Evolutionary conservation across 306 rosid genomes (phyloP).

Genomic region (Oemleria cerasiformis): DNA sequence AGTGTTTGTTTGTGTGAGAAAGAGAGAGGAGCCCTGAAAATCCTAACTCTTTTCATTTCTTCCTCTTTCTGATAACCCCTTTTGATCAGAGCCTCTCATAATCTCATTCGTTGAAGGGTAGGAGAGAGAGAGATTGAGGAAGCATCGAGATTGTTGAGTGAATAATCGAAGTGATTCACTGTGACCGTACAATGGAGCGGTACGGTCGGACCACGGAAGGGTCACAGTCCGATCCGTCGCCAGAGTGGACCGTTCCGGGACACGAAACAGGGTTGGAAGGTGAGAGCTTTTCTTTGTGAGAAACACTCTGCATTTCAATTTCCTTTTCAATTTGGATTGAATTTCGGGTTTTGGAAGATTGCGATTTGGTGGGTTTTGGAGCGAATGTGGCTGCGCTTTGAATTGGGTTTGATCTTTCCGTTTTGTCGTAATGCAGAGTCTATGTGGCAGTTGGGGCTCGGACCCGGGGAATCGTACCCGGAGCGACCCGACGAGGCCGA

Average conservation of each 20-base stretch:
- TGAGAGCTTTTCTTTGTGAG: conserved; percentile 13
- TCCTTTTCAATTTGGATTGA: conserved; percentile 7
- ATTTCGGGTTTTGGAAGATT: conserved; percentile 20
- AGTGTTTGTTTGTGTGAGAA: conserved; percentile 18
- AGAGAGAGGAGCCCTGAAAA: conserved; percentile 35
- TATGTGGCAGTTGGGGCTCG: conserved; percentile 55
- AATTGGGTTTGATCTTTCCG: conserved; percentile 41
- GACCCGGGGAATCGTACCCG: conserved; percentile 80
- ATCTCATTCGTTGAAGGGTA: conserved; percentile 11
- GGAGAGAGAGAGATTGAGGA: conserved; percentile 6
- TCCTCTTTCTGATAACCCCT: conserved; percentile 23
- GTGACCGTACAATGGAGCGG: conserved; percentile 85
- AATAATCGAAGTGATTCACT: conserved; percentile 22
- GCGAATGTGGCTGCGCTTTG: conserved; percentile 35
- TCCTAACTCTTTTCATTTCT: conserved; percentile 35
- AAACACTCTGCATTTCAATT: conserved; percentile 40
- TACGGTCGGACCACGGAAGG: conserved; percentile 69
- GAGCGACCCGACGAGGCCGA: conserved; percentile 82
- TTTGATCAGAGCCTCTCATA: conserved; percentile 64
- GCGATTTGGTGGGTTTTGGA: conserved; percentile 35
- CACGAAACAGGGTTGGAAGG: conserved; percentile 62
- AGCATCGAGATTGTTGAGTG: conserved; percentile 14
- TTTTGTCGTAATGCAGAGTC: conserved; percentile 59
- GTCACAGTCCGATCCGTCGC: conserved; percentile 86
- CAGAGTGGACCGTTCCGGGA: conserved; percentile 62